A percentile compares a stretch with the other conserved stretches of the same genome.
phyloP scores from a whole-genome alignment of 1,284 basidiomycete genomes.

The Ceratobasidium sp. region DNA sequence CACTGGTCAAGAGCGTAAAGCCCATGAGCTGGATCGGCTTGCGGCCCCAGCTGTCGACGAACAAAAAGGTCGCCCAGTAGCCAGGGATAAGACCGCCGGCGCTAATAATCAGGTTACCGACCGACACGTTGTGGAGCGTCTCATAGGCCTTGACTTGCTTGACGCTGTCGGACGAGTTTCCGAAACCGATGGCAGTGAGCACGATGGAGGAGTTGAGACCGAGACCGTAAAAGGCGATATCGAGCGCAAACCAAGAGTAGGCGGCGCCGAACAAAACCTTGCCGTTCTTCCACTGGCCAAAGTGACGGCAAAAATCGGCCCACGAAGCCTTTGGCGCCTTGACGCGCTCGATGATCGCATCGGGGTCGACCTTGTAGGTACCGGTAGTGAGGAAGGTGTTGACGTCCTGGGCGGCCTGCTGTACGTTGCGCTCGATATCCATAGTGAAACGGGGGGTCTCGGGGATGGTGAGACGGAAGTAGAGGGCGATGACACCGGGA shows the following conservation, averaged over 20 bases:
- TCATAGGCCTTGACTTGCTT: slow-evolving; percentile 55
- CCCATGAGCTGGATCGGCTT: slow-evolving; percentile 81
- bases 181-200: slow-evolving; percentile 63
- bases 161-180: slow-evolving; percentile 49
- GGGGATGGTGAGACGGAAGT: slow-evolving; percentile 61
- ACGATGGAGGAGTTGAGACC: slow-evolving; percentile 81
- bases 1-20: slow-evolving; percentile 73
- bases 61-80: slow-evolving; percentile 75
- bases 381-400: slow-evolving; percentile 68
- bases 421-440: slow-evolving; percentile 87
- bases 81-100: slow-evolving; percentile 74
- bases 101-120: slow-evolving; percentile 63
- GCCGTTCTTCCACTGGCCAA: slow-evolving; percentile 60
- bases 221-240: slow-evolving; percentile 62
- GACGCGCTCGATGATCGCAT: slow-evolving; percentile 67
- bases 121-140: slow-evolving; percentile 57
- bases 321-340: slow-evolving; percentile 72
- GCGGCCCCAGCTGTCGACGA: slow-evolving; percentile 78
- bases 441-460: slow-evolving; percentile 83
- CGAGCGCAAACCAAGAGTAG: slow-evolving; percentile 87
- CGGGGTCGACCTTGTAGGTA: slow-evolving; percentile 64
- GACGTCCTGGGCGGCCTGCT: slow-evolving; percentile 75
- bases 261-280: slow-evolving; percentile 59
- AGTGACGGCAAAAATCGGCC: slow-evolving; percentile 67
- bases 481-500: slow-evolving; percentile 58